Evolutionary conservation across 2,329 filamentous ascomycete genomes (phyloP), one percentile per base, ranked within the genome.

Genomic region (Colletotrichum coccodes): DNA sequence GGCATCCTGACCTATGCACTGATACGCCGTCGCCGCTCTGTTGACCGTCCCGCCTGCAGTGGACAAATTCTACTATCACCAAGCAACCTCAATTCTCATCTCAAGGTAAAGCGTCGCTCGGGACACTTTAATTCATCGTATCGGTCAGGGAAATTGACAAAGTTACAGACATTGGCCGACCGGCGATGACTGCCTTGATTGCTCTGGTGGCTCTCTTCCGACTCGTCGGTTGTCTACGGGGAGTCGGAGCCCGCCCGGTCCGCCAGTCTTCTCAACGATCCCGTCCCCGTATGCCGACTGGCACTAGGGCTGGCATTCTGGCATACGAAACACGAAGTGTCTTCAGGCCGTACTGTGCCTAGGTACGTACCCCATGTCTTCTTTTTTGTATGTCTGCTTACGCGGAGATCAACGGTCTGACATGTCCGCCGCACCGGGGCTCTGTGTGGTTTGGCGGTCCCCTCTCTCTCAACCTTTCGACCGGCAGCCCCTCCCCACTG

Each of bases 1-100:
- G 49, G 18, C 46, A 32, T 34, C 16, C 18, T 52, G 6, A 52
- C 9, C 14, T 16, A 52, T 3, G 30, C 34, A 16, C 40, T 54
- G 30, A 38, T 38, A 56, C 42, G 38, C 26, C 18, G 47, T 11
- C 56, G 34, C 28, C 50, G 52, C 47, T 9, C 47, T 28, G 38
- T 63, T 62, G 28, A 47, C 38, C 47, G 50, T 53, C 18, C 57
- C 30, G 40, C 36, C 21, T 26, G 12, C 5, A 11, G 23, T 40
- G 38, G 38, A 26, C 23, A 60, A 49, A 32, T 21, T 23, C 42
- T 28, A 9, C 18, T 44, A n/a, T 52, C 34, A 52, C 46, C 60
- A 64, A 64, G 53, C 18, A 59, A 64, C 65, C 40, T 53, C 53
- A 64, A 64, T 49, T 60, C 49, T n/a, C n/a, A n/a, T n/a, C n/a